Conservation (phyloP, 306 rosid genomes). For the Corylus avellana region DNA sequence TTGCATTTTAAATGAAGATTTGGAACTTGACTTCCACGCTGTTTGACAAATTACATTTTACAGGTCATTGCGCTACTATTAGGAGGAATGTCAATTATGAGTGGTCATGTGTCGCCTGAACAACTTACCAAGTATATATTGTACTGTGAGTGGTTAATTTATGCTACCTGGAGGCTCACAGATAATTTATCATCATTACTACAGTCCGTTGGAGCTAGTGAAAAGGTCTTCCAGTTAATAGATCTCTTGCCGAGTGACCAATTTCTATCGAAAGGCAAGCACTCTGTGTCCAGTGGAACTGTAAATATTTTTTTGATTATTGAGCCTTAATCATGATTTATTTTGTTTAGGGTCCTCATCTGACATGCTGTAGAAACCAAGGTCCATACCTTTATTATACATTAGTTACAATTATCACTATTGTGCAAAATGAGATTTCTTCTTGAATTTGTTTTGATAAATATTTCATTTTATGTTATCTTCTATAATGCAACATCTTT, state of each 20-base stretch:
- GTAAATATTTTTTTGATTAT: background rate
- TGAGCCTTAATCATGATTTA: background rate
- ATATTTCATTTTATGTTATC: background rate
- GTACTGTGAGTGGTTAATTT: constrained; percentile 90
- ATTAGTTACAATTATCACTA: background rate
- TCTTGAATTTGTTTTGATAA: background rate
- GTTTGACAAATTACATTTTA: constrained; percentile 22
- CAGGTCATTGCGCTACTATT: constrained; percentile 69
- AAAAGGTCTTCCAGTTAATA: constrained; percentile 58
- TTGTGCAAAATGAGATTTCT: background rate
- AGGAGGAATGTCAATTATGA: constrained; percentile 58
- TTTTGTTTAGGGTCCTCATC: background rate
- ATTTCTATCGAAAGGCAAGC: constrained; percentile 61
- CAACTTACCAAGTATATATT: constrained; percentile 82
- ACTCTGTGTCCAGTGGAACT: background rate
- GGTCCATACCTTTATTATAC: background rate
- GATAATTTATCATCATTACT: constrained; percentile 67
- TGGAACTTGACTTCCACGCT: constrained; percentile 7
- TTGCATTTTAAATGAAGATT: background rate
- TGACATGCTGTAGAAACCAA: constrained; percentile 3
- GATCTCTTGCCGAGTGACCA: constrained; percentile 64
- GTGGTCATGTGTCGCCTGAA: constrained; percentile 56
- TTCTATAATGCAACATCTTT: background rate
- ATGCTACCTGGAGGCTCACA: constrained; percentile 83
- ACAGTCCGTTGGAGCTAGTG: constrained; percentile 84